Percentiles rank a stretch among this genome's conserved stretches.
These are phyloP conservation scores for Spergularia marina DNA, from an alignment of 148 eudicot species.

Conservation along the genomic window DNA sequence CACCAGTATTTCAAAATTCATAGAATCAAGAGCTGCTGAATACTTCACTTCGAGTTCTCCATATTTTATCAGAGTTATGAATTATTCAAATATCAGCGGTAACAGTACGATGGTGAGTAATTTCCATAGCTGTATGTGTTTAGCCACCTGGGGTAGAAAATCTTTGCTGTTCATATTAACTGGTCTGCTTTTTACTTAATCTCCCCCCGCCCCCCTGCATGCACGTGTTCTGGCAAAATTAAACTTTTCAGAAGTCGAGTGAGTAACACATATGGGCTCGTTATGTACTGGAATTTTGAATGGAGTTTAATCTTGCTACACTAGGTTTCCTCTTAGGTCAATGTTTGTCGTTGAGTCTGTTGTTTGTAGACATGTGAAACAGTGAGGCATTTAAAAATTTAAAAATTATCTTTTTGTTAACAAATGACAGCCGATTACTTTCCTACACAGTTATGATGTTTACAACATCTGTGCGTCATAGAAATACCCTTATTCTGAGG, in stretches of 20 bases:
- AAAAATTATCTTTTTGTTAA: no score
- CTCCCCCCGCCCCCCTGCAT: neutral
- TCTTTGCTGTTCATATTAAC: neutral
- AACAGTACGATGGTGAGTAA: slow-evolving; percentile 74
- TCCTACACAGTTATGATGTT: no score
- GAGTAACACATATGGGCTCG: no score
- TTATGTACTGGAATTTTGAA: no score
- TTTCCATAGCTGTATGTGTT: neutral
- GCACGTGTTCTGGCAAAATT: neutral
- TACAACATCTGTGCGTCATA: no score
- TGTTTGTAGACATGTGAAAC: no score
- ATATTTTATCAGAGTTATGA: slow-evolving; percentile 80
- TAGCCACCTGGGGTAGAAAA: neutral
- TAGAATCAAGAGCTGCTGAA: slow-evolving; percentile 69
- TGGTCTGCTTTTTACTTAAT: neutral
- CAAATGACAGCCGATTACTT: no score
- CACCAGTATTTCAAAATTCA: slow-evolving; percentile 53
- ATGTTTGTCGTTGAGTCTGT: no score
- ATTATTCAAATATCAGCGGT: slow-evolving; percentile 64
- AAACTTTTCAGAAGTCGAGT: neutral
- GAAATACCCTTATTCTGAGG: no score
- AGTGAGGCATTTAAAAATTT: no score
- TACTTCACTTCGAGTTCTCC: slow-evolving; percentile 70
- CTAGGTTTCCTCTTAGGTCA: no score
- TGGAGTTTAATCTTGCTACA: no score